phyloP scores from a whole-genome alignment of 257 asterid species.

The Salvia rosmarinus region DNA sequence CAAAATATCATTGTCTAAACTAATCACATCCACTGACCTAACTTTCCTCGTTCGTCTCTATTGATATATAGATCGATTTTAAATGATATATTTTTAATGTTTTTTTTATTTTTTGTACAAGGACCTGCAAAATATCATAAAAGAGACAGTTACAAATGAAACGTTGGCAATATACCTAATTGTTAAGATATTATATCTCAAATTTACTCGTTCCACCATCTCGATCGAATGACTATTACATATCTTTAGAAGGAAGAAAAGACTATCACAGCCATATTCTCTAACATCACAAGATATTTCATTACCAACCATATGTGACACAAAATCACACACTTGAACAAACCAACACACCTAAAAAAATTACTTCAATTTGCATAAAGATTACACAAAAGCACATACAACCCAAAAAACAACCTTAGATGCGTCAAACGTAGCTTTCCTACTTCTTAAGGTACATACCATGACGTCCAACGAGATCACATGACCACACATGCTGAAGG shows the following conservation, averaged over 20 bases:
- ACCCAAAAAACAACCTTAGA: conserved; percentile 21
- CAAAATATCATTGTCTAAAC: too few species aligned
- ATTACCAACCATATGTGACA: conserved; percentile 31
- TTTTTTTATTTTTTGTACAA: too few species aligned
- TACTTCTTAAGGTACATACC: neutral
- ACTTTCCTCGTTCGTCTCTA: too few species aligned
- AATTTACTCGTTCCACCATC: neutral
- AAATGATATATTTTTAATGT: neutral
- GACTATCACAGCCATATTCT: neutral
- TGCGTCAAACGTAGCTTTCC: neutral
- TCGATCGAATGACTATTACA: neutral
- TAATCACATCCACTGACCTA: too few species aligned
- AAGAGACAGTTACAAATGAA: too few species aligned
- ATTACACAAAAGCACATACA: conserved; percentile 2
- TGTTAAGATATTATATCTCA: too few species aligned
- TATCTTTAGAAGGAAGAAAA: neutral
- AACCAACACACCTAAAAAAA: conserved; percentile 10
- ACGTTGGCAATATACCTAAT: too few species aligned
- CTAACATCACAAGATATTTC: conserved; percentile 37
- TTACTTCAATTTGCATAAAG: conserved; percentile 16
- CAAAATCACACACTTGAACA: conserved; percentile 25
- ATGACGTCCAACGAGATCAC: conserved; percentile 44
- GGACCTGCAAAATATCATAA: too few species aligned
- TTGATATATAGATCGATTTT: too few species aligned
- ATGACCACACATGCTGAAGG: conserved; percentile 80